A percentile compares a stretch with the other conserved stretches of the same genome.
Conservation (phyloP, 306 rosid species). For the Malus sieversii region DNA sequence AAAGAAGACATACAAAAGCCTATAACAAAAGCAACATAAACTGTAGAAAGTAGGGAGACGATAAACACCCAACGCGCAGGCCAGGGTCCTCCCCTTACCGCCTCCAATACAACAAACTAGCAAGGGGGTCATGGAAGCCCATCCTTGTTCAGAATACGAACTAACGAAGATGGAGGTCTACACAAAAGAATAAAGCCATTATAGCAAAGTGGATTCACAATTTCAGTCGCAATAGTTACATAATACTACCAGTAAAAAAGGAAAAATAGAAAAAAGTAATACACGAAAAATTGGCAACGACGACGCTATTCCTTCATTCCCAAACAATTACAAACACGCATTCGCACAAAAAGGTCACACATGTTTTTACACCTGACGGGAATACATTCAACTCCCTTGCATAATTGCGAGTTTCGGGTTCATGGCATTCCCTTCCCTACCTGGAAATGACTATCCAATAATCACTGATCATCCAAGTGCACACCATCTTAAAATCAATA, state of each 20-base stretch:
- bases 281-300: conserved; percentile 8
- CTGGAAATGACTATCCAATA: conserved; percentile 22
- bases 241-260: background rate
- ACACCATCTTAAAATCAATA: conserved; percentile 22
- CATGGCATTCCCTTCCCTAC: conserved; percentile 14
- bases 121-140: no score
- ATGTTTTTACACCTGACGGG: conserved; percentile 21
- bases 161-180: conserved; percentile 10
- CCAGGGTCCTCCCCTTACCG: no score
- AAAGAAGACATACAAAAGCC: no score
- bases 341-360: conserved; percentile 14
- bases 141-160: no score
- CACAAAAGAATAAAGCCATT: conserved; percentile 51
- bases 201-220: conserved; percentile 23
- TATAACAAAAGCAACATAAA: no score
- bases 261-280: background rate
- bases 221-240: conserved; percentile 12
- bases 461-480: conserved; percentile 20
- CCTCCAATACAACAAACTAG: no score
- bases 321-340: conserved; percentile 47
- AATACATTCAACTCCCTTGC: conserved; percentile 23
- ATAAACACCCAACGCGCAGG: no score
- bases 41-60: no score
- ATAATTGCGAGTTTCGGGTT: conserved; percentile 23
- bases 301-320: conserved; percentile 35